Conservation (phyloP, 2,329 filamentous ascomycete species). For the Pyrenophora tritici-repentis region DNA sequence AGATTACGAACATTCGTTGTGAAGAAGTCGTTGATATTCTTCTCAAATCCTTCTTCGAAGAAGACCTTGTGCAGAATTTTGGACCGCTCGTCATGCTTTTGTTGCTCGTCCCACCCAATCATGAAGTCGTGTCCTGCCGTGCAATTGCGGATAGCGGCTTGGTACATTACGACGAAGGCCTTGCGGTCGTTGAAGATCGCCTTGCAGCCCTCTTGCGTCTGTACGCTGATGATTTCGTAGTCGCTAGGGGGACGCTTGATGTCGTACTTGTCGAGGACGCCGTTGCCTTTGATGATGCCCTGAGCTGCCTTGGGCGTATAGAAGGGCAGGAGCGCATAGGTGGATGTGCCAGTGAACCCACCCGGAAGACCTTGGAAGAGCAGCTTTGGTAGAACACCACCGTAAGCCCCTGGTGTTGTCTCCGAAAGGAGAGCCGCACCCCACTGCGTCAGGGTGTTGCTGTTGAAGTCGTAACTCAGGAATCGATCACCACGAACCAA, state of each 20-base stretch:
- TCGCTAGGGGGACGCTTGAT: constrained; percentile 50
- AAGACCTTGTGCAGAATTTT: constrained; percentile 55
- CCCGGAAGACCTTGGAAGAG: constrained; percentile 55
- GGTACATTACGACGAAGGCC: constrained; percentile 54
- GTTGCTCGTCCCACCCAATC: constrained; percentile 51
- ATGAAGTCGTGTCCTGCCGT: constrained; percentile 61
- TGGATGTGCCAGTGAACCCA: constrained; percentile 55
- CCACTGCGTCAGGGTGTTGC: constrained; percentile 52
- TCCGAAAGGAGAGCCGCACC: constrained; percentile 53
- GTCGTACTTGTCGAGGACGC: constrained; percentile 54
- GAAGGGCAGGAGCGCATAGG: constrained; percentile 56
- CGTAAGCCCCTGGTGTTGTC: constrained; percentile 50
- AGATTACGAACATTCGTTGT: constrained; percentile 54
- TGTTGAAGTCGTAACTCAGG: constrained; percentile 70
- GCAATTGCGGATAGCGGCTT: constrained; percentile 67
- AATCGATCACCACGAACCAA: constrained; percentile 76
- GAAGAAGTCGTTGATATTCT: constrained; percentile 68
- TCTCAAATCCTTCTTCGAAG: constrained; percentile 65
- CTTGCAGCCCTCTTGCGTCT: constrained; percentile 58
- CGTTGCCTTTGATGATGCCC: constrained; percentile 55
- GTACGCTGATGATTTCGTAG: constrained; percentile 52
- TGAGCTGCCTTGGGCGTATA: constrained; percentile 57
- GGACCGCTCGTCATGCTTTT: constrained; percentile 46
- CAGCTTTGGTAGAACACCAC: constrained; percentile 51
- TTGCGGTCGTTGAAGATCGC: constrained; percentile 56